Evolutionary conservation across 129 eudicot genomes (phyloP), one percentile per base, ranked within the genome.

Genomic region (Cynara cardunculus): DNA sequence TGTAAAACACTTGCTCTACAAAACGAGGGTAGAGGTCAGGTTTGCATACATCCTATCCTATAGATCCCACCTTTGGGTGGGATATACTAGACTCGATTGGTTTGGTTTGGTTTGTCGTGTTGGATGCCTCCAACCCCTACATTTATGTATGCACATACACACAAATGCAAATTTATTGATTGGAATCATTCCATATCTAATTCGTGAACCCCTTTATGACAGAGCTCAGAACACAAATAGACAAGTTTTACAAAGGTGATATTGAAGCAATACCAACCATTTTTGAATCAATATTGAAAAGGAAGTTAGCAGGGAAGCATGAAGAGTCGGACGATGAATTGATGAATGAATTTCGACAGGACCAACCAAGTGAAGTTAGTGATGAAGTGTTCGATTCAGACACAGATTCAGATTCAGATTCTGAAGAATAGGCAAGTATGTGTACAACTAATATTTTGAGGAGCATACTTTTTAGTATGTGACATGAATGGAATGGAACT

Each of bases 291-390:
- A 85, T 88, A 39, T 26, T 90, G 21, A 86, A 81, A 73, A 88
- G 97, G 74, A 88, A 78, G 81, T 73, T 92, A 74, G 19, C 86
- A 8, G 90, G 85, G 46, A 90, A 88, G 83, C 93, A 92, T 86
- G 88, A 88, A 69, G 91, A 88, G 16, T 86, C 91, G 68, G 95
- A 90, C 26, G 90, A 92, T 79, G 95, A 92, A 19, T 44, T 88
- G 79, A 61, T 85, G 78, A 84, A 88, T 19, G 91, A 90, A 71
- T 74, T 92, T 72, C 81, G 68, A 69, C 28, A 68, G 30, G 73
- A 56, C 78, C 85, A 87, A n/a, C 6, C 77, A 12, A 80, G 56
- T 83, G 82, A 76, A 72, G 81, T 75, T 41, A 64, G 44, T 8
- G 75, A 89, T 34, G 66, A 77, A 69, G 89, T 83, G 3, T 80